Evolutionary conservation across 1,284 basidiomycete genomes (phyloP), one percentile per base, ranked within the genome.

Genomic region (Puccinia sorghi): DNA sequence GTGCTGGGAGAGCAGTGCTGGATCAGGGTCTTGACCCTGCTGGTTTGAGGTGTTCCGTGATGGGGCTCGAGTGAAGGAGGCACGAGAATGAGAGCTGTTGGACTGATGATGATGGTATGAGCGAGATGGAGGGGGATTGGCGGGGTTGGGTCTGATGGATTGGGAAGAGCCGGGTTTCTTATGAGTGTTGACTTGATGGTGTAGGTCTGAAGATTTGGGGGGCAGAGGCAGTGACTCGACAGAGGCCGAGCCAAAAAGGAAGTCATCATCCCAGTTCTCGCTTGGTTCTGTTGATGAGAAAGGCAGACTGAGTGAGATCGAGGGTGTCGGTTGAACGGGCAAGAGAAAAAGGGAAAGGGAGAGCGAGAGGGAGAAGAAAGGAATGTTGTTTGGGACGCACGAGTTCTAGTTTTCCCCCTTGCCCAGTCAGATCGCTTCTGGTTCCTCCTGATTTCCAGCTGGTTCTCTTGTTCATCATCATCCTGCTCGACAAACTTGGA

Each of bases 261-360:
- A 79, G 48, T 79, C 76, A 64, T 79, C 57, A 50, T 79, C 76
- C 76, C 76, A 79, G n/a, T 79, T 79, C 41, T 79, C 76, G 43
- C 76, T 79, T 22, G 76, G 57, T 64, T 79, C 75, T 77, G 66
- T n/a, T 39, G 39, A 56, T 37, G 20, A 63, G 59, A 56, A 56
- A 56, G 54, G 54, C 17, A 56, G 54, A 56, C 5, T 20, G 25
- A 8, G 59, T 13, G n/a, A n/a, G n/a, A n/a, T n/a, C n/a, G n/a
- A n/a, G n/a, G n/a, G n/a, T n/a, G n/a, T n/a, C 43, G 39, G 39
- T 43, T 46, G 7, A 20, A 6, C 43, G 32, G 48, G 9, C 2
- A 59, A 39, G 11, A 37, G 1, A 56, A 63, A 3, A 37, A 4
- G 54, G 50, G 39, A 3, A 41, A n/a, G 43, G 12, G n/a, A 71